Evolutionary conservation across 768 basidiomycete species (phyloP).

Genomic region (Naganishia randhawae): DNA sequence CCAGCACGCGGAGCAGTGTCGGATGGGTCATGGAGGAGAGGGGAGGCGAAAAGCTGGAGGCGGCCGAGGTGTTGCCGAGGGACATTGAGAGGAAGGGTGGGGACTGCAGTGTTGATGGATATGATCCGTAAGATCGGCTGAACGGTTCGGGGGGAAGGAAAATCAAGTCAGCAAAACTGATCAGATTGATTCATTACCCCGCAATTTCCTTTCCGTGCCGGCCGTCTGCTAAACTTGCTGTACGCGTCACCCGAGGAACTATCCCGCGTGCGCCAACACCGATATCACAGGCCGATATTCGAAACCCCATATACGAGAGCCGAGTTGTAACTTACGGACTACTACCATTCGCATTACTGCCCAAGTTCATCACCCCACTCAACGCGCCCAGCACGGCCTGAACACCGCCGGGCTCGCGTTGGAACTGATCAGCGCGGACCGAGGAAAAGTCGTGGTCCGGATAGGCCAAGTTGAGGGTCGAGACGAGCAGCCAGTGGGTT

Average conservation of each 20-base stretch:
- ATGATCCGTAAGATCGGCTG: conserved; percentile 32
- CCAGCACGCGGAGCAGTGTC: conserved; percentile 75
- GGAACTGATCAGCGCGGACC: conserved; percentile 84
- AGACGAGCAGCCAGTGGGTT: conserved; percentile 92
- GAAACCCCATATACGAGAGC: not conserved
- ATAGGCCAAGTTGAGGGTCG: conserved; percentile 93
- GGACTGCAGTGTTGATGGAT: conserved; percentile 27
- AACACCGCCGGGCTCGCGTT: conserved; percentile 51
- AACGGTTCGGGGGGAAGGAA: no score
- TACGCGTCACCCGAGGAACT: conserved; percentile 18
- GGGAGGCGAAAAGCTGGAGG: conserved; percentile 24
- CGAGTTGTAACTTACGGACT: not conserved
- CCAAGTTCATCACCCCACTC: conserved; percentile 28
- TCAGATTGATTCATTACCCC: not conserved
- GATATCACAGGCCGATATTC: no score
- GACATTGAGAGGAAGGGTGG: conserved; percentile 24
- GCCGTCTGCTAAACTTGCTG: no score
- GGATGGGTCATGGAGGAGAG: conserved; percentile 63
- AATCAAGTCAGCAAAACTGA: not conserved
- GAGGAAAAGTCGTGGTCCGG: conserved; percentile 97
- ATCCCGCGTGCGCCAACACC: conserved; percentile 11
- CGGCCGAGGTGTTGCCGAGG: conserved; percentile 13
- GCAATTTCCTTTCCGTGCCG: not conserved
- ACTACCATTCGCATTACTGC: conserved; percentile 29
- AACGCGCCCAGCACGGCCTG: conserved; percentile 22